These are phyloP conservation scores for Candida michaelii DNA, from an alignment of 805 yeast genomes.

Conservation along the genomic window DNA sequence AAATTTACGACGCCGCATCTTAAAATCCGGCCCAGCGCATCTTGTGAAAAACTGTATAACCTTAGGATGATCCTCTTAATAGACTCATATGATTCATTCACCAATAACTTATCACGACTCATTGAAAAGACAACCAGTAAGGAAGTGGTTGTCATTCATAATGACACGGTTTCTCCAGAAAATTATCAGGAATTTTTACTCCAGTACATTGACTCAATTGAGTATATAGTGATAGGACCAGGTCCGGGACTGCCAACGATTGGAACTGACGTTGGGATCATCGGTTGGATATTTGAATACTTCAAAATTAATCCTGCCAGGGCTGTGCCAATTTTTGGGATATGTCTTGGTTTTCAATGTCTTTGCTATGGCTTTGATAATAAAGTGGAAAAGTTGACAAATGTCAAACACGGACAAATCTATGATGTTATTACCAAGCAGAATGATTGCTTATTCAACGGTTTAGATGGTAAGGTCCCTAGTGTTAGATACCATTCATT, in stretches of 20 bases:
- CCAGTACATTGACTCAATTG: constrained; percentile 51
- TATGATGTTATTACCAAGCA: constrained; percentile 50
- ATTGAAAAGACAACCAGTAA: constrained; percentile 52
- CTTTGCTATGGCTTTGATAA: constrained; percentile 66
- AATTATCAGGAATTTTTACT: constrained; percentile 37
- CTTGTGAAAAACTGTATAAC: not conserved
- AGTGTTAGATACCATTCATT: constrained; percentile 91
- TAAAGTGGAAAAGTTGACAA: constrained; percentile 47
- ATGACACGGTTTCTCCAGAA: constrained; percentile 48
- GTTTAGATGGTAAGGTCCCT: constrained; percentile 20
- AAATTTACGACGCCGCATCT: not conserved
- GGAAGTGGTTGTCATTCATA: constrained; percentile 58
- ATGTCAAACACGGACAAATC: constrained; percentile 85
- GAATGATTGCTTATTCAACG: constrained; percentile 22
- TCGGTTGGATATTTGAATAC: constrained; percentile 52
- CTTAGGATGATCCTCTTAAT: constrained; percentile 59
- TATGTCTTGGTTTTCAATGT: constrained; percentile 91
- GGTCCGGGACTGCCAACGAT: constrained; percentile 91
- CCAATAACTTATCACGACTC: constrained; percentile 72
- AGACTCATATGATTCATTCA: constrained; percentile 95
- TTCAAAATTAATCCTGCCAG: constrained; percentile 9
- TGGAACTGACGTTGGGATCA: constrained; percentile 68
- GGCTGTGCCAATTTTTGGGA: constrained; percentile 73
- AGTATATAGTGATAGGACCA: constrained; percentile 87
- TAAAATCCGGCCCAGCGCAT: not conserved